Percentiles rank a stretch among this genome's conserved stretches.
These are phyloP conservation scores for Bathelium albidoporum DNA, from an alignment of 495 filamentous ascomycete genomes.

Conservation along the genomic window DNA sequence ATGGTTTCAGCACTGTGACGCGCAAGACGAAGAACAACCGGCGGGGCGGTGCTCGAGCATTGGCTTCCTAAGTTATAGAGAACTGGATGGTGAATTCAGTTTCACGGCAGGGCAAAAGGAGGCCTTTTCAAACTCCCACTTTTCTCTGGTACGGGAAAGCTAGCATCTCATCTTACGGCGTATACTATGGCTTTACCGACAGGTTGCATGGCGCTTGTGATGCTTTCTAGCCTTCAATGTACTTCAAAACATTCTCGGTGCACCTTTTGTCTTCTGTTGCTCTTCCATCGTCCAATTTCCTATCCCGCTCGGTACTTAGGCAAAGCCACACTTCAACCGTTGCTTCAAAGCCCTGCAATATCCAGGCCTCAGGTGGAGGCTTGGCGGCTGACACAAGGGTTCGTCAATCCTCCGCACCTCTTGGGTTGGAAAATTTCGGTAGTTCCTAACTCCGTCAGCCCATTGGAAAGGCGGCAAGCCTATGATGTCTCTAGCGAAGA, in stretches of 20 bases:
- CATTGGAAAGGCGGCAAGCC: not conserved
- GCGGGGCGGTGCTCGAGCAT: constrained; percentile 13
- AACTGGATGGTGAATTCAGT: not conserved
- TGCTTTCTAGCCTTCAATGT: not conserved
- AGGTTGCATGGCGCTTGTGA: constrained; percentile 4
- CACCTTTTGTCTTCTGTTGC: not conserved
- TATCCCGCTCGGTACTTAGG: not conserved
- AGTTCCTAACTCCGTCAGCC: not conserved
- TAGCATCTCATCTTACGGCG: constrained; percentile 3
- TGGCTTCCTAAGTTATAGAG: constrained; percentile 21
- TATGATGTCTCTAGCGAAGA: not conserved
- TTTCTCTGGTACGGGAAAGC: not conserved
- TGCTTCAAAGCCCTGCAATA: not conserved
- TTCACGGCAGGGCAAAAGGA: not conserved
- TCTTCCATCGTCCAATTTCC: not conserved
- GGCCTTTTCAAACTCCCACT: not conserved
- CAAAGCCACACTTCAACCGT: not conserved
- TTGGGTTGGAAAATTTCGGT: not conserved
- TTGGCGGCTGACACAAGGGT: not conserved
- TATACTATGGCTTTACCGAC: not conserved
- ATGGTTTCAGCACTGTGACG: constrained; percentile 21
- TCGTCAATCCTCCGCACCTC: not conserved
- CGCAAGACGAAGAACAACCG: constrained; percentile 18
- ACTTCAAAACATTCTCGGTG: not conserved
- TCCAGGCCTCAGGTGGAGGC: not conserved